phyloP scores from a whole-genome alignment of 176 grass and related monocot genomes.

The Melocanna baccifera region DNA sequence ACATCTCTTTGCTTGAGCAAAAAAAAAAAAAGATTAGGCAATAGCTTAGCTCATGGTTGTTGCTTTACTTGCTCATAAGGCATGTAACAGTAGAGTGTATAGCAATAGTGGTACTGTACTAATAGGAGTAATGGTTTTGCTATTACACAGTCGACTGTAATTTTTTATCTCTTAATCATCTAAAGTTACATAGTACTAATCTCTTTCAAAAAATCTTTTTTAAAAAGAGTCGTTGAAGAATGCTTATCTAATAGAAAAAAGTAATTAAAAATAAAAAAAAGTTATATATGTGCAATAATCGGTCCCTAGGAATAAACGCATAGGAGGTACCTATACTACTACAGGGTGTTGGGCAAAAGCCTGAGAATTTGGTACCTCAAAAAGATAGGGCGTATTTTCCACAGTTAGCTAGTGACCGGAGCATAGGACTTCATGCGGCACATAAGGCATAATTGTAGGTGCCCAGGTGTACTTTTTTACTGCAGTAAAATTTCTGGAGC shows the following conservation, averaged over 20 bases:
- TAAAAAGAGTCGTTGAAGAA: no score
- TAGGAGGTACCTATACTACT: background rate
- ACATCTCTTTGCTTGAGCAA: background rate
- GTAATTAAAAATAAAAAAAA: no score
- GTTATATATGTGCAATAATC: no score
- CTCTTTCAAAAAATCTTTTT: no score
- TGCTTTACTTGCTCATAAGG: background rate
- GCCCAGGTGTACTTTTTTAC: slow-evolving; percentile 29
- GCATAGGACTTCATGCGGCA: slow-evolving; percentile 22
- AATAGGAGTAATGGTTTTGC: no score
- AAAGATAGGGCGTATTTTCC: slow-evolving; percentile 45
- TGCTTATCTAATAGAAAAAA: no score
- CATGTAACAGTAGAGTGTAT: background rate
- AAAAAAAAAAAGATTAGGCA: background rate
- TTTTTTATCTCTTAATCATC: no score
- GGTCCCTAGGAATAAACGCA: background rate
- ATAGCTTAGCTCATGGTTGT: background rate
- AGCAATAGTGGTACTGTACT: background rate
- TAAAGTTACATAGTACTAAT: no score
- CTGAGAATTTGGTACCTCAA: slow-evolving; percentile 21
- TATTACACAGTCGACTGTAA: no score
- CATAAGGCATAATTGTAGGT: background rate
- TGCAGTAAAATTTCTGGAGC: slow-evolving; percentile 13
- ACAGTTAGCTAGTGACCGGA: slow-evolving; percentile 32
- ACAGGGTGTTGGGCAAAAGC: background rate